Conservation (phyloP, 2,329 filamentous ascomycete genomes). For the Davidsoniella australis region DNA sequence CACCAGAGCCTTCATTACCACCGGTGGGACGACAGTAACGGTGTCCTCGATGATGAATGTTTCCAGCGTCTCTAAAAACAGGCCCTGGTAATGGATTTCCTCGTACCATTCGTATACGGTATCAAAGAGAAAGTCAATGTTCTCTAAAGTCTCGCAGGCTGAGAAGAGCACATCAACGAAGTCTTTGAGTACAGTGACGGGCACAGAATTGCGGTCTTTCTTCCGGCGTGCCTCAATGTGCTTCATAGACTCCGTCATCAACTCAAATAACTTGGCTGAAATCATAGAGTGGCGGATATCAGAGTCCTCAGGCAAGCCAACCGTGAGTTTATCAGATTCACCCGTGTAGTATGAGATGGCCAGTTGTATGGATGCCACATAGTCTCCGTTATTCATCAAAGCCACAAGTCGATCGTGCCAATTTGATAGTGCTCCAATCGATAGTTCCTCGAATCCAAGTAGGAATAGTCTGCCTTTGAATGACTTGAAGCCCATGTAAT, state of each 20-base stretch:
- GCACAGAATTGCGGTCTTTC: slow-evolving; percentile 1
- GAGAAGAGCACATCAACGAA: slow-evolving; percentile 70
- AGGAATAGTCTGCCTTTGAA: slow-evolving; percentile 92
- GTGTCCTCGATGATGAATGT: slow-evolving; percentile 68
- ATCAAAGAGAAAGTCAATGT: slow-evolving; percentile 75
- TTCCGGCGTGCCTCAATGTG: slow-evolving; percentile 29
- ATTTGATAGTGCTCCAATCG: slow-evolving; percentile 82
- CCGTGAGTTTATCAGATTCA: slow-evolving; percentile 80
- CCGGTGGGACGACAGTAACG: slow-evolving; percentile 60
- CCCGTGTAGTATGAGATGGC: slow-evolving; percentile 87
- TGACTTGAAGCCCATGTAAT: slow-evolving; percentile 91
- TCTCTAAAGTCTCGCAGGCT: slow-evolving; percentile 61
- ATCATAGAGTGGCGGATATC: slow-evolving; percentile 62
- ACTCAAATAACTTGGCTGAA: slow-evolving; percentile 74
- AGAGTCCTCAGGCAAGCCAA: slow-evolving; percentile 79
- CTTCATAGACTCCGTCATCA: slow-evolving; percentile 80
- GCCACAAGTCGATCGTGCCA: slow-evolving; percentile 91
- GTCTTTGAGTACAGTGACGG: slow-evolving; percentile 24
- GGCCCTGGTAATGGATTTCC: slow-evolving; percentile 29
- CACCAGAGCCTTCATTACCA: slow-evolving; percentile 72
- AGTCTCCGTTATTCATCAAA: slow-evolving; percentile 93
- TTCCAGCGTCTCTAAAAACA: slow-evolving; percentile 81
- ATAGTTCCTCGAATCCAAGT: slow-evolving; percentile 83
- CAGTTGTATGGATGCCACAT: slow-evolving; percentile 75
- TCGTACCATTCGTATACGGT: slow-evolving; percentile 84